A percentile compares a stretch with the other conserved stretches of the same genome.
Evolutionary conservation across 768 basidiomycete species (phyloP).

Genomic region (Collybiopsis confluens): DNA sequence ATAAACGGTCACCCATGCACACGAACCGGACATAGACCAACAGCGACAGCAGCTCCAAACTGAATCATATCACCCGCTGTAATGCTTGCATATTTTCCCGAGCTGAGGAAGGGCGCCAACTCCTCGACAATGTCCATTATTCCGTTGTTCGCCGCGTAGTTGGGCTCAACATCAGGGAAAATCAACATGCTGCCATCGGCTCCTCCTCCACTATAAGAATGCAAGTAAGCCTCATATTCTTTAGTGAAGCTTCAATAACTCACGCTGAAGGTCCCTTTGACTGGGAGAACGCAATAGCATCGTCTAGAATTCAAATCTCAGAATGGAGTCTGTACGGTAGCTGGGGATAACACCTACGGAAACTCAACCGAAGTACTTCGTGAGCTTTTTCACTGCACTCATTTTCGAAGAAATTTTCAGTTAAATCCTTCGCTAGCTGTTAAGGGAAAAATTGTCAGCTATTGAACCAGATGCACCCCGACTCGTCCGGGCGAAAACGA

Average conservation of each 20-base stretch:
- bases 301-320: conserved; percentile 21
- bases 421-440: conserved; percentile 21
- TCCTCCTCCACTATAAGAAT: conserved; percentile 20
- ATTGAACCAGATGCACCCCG: too few relatives aligned
- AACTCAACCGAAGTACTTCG: conserved; percentile 23
- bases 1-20: conserved; percentile 13
- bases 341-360: conserved; percentile 15
- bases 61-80: conserved; percentile 18
- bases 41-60: conserved; percentile 29
- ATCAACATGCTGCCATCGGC: conserved; percentile 27
- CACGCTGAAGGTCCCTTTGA: conserved; percentile 2
- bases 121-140: conserved; percentile 15
- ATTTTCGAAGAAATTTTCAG: conserved; percentile 28
- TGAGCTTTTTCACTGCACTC: conserved; percentile 29
- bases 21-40: conserved; percentile 30
- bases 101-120: conserved; percentile 5
- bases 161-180: conserved; percentile 20
- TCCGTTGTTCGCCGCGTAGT: conserved; percentile 14
- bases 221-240: too few relatives aligned
- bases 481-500: not conserved
- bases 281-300: conserved; percentile 14
- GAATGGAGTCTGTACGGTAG: not conserved
- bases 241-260: not conserved
- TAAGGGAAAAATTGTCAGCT: not conserved
- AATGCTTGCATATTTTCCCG: not conserved